Evolutionary conservation across 2,329 filamentous ascomycete species (phyloP).

Genomic region (Clonostachys solani): DNA sequence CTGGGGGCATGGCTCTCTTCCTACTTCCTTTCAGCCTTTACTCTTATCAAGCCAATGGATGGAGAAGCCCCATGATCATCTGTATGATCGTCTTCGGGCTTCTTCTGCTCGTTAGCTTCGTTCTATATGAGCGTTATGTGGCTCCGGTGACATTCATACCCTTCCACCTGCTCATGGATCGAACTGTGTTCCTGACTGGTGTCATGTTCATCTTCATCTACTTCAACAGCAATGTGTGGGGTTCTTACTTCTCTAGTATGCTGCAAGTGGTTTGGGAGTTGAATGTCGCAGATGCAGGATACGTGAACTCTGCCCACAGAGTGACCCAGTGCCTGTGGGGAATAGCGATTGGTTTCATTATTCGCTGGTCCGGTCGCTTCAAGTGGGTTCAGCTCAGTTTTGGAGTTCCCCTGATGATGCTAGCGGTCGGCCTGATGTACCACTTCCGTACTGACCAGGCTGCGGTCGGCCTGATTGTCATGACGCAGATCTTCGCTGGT

Average conservation of each 20-base stretch:
- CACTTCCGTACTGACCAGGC: slow-evolving; percentile 48
- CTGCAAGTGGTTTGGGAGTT: slow-evolving; percentile 46
- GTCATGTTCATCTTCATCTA: slow-evolving; percentile 33
- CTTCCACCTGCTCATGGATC: slow-evolving; percentile 42
- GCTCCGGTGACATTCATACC: slow-evolving; percentile 54
- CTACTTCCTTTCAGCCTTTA: slow-evolving; percentile 62
- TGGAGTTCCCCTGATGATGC: slow-evolving; percentile 48
- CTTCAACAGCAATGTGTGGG: slow-evolving; percentile 46
- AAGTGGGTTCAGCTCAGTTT: slow-evolving; percentile 43
- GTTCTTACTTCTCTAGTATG: slow-evolving; percentile 51
- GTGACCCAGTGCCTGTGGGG: slow-evolving; percentile 43
- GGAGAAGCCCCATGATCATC: slow-evolving; percentile 50
- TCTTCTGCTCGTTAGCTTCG: slow-evolving; percentile 49
- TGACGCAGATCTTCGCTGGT: slow-evolving; percentile 59
- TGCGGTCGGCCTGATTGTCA: slow-evolving; percentile 49
- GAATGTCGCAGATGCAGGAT: slow-evolving; percentile 34
- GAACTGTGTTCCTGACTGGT: slow-evolving; percentile 31
- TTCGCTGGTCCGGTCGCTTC: slow-evolving; percentile 40
- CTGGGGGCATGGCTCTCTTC: slow-evolving; percentile 53
- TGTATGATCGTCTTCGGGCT: slow-evolving; percentile 58
- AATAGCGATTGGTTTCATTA: slow-evolving; percentile 38
- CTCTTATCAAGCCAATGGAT: slow-evolving; percentile 37
- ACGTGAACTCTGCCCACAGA: slow-evolving; percentile 42
- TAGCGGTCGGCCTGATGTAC: slow-evolving; percentile 55
- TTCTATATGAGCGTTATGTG: slow-evolving; percentile 52